Percentiles rank a stretch among this genome's conserved stretches.
phyloP scores from a whole-genome alignment of 805 yeast species.

The Candida nonsorbophila region DNA sequence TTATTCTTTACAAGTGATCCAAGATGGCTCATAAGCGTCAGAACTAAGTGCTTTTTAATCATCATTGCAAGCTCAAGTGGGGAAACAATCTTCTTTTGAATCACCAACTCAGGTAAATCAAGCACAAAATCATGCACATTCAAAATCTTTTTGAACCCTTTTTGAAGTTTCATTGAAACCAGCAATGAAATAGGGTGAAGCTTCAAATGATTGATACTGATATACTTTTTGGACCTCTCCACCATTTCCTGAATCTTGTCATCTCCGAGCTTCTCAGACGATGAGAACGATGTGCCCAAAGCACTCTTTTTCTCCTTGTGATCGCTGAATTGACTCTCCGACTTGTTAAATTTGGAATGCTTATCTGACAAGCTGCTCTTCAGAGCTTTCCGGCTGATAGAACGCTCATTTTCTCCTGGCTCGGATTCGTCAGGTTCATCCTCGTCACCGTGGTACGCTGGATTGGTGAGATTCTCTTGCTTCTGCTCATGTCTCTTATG shows the following conservation, averaged over 20 bases:
- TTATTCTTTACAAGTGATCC: slow-evolving; percentile 34
- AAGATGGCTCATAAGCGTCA: slow-evolving; percentile 26
- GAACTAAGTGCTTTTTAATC: slow-evolving; percentile 25
- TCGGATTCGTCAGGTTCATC: slow-evolving; percentile 8
- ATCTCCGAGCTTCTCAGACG: slow-evolving; percentile 13
- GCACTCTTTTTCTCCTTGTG: not conserved
- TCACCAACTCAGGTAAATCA: slow-evolving; percentile 26
- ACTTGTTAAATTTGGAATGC: no score
- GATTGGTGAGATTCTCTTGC: slow-evolving; percentile 1
- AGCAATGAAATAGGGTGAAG: slow-evolving; percentile 20
- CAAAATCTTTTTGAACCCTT: slow-evolving; percentile 28
- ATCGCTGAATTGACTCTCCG: no score
- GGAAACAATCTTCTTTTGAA: slow-evolving; percentile 26
- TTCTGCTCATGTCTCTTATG: slow-evolving; percentile 3
- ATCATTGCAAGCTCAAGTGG: slow-evolving; percentile 29
- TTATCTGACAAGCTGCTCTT: no score
- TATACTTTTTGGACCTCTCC: slow-evolving; percentile 63
- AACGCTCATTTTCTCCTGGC: not conserved
- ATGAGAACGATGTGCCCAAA: no score
- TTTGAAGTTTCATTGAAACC: slow-evolving; percentile 30
- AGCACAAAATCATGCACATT: slow-evolving; percentile 33
- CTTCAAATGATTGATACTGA: slow-evolving; percentile 59
- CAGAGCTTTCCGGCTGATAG: no score
- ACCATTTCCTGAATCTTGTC: slow-evolving; percentile 56
- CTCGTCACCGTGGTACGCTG: slow-evolving; percentile 4